Percentiles rank a stretch among this genome's conserved stretches.
Conservation (phyloP, 225 moss, liverwort and hornwort species). For the Pseudoscleropodium purum region DNA sequence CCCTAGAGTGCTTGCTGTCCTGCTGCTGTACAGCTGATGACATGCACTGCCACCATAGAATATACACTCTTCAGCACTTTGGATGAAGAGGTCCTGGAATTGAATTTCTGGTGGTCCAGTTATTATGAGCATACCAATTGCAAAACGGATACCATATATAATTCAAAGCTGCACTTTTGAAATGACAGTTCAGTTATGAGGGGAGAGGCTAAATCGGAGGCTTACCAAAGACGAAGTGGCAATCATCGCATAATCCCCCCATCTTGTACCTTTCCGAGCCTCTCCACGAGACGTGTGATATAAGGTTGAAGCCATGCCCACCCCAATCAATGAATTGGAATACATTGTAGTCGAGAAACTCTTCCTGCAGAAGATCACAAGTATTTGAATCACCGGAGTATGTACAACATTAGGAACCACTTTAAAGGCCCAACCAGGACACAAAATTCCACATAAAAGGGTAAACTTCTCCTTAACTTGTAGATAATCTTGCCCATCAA, state of each 20-base stretch:
- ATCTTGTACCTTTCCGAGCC: constrained; percentile 64
- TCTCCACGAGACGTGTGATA: constrained; percentile 88
- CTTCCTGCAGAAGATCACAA: constrained; percentile 31
- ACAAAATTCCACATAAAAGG: not conserved
- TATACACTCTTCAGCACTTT: not conserved
- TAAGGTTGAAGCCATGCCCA: constrained; percentile 78
- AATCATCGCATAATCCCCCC: constrained; percentile 94
- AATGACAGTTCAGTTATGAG: not conserved
- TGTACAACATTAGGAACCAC: not conserved
- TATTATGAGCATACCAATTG: not conserved
- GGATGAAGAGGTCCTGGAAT: not conserved
- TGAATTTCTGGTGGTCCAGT: not conserved
- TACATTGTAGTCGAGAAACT: constrained; percentile 54
- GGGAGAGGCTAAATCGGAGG: not conserved
- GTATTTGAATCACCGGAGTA: not conserved
- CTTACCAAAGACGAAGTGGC: constrained; percentile 76
- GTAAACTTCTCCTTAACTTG: not conserved
- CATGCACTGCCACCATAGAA: constrained; percentile 63
- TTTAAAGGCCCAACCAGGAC: not conserved
- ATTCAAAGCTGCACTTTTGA: not conserved
- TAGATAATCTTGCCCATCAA: not conserved
- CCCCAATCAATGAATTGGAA: constrained; percentile 80
- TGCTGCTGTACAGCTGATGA: constrained; percentile 61
- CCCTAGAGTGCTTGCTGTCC: constrained; percentile 35
- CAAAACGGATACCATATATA: not conserved